Evolutionary conservation across 805 yeast genomes (phyloP).

Genomic region (Kodamaea kaohsiungensis): DNA sequence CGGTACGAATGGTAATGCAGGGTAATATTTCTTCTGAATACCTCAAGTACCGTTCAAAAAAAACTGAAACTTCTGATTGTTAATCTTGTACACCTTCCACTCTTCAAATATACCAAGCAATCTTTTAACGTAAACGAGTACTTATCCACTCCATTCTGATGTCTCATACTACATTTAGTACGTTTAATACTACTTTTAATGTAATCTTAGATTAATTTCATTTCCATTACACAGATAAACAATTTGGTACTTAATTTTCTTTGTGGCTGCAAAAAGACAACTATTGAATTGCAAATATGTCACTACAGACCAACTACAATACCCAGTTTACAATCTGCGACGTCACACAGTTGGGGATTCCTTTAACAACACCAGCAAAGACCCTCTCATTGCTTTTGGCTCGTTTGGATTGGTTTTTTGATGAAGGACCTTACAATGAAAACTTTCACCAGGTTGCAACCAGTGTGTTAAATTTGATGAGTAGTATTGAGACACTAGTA

Average conservation of each 20-base stretch:
- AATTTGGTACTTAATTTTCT: neutral
- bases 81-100: too few species aligned
- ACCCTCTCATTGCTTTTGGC: constrained; percentile 5
- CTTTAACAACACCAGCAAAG: neutral
- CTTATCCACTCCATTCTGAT: neutral
- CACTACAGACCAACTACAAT: constrained; percentile 4
- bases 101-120: too few species aligned
- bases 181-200: too few species aligned
- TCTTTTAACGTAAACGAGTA: too few species aligned
- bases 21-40: too few species aligned
- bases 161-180: too few species aligned
- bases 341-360: neutral
- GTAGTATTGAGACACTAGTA: neutral
- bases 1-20: too few species aligned
- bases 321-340: neutral
- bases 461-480: neutral
- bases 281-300: neutral
- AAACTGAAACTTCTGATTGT: too few species aligned
- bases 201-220: neutral
- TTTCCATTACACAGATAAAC: constrained; percentile 1
- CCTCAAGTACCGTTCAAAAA: too few species aligned
- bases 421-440: constrained; percentile 7
- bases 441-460: neutral
- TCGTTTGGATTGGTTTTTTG: constrained; percentile 3
- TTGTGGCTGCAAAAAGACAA: constrained; percentile 7